Conservation (phyloP, 768 basidiomycete genomes). For the Rhizopogon sp. region DNA sequence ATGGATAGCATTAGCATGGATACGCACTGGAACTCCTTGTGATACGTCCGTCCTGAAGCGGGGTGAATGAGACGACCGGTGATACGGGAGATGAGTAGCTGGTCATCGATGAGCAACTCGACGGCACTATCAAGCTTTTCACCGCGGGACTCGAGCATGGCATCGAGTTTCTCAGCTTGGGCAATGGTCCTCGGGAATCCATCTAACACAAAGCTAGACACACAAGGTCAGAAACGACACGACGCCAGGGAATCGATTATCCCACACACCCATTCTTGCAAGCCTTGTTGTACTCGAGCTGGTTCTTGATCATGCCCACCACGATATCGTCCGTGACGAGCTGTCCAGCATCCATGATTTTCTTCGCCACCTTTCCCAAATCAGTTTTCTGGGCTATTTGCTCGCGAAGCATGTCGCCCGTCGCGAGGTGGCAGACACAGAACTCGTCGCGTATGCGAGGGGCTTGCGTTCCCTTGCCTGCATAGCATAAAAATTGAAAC, state of each 20-base stretch:
- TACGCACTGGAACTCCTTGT: conserved; percentile 89
- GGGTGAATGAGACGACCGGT: conserved; percentile 95
- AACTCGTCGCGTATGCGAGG: conserved; percentile 89
- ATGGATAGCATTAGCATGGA: background rate
- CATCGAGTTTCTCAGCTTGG: conserved; percentile 93
- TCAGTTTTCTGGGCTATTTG: conserved; percentile 85
- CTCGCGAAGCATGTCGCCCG: conserved; percentile 97
- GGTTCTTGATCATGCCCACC: conserved; percentile 95
- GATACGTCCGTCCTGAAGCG: conserved; percentile 86
- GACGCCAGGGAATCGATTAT: background rate
- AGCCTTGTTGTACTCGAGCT: conserved; percentile 85
- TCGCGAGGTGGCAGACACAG: conserved; percentile 97
- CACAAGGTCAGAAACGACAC: background rate
- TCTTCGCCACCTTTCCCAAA: conserved; percentile 90
- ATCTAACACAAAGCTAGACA: conserved; percentile 86
- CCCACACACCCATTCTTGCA: conserved; percentile 91
- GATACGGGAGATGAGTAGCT: conserved; percentile 94
- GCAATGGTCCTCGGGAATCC: conserved; percentile 99
- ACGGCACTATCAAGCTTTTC: conserved; percentile 92
- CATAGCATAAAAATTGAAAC: background rate
- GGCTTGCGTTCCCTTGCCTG: conserved; percentile 98
- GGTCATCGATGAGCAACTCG: conserved; percentile 89
- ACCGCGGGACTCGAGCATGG: conserved; percentile 76
- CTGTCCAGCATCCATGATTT: conserved; percentile 96
- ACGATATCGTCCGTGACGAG: conserved; percentile 95